Percentiles rank a stretch among this genome's conserved stretches.
These are phyloP conservation scores for Dianthus caryophyllus DNA, from an alignment of 148 eudicot species.

Conservation along the genomic window DNA sequence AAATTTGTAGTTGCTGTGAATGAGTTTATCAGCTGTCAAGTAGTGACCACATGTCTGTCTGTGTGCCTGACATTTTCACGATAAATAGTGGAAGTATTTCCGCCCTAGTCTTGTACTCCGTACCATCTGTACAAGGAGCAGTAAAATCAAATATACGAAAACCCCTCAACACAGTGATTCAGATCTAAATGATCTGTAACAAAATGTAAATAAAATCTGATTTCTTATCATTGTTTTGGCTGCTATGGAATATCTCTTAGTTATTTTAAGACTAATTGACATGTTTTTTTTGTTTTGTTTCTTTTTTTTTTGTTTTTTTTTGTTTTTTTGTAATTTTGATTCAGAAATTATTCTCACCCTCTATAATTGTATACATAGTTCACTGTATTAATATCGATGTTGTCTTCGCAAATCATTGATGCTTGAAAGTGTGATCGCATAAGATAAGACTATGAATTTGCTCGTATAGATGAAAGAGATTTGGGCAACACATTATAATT, in stretches of 20 bases:
- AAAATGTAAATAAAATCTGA: not conserved
- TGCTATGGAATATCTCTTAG: conserved; percentile 8
- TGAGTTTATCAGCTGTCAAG: not conserved
- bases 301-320: no score
- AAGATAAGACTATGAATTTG: not conserved
- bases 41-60: not conserved
- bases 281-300: no score
- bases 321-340: not conserved
- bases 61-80: not conserved
- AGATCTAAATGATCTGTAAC: not conserved
- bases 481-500: no score
- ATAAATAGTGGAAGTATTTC: not conserved
- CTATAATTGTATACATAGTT: not conserved
- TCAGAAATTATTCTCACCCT: not conserved
- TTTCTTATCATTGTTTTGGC: not conserved
- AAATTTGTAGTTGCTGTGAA: not conserved
- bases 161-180: no score
- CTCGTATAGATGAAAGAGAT: no score
- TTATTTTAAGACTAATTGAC: not conserved
- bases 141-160: no score
- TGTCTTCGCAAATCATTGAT: not conserved
- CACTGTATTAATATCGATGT: not conserved
- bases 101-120: not conserved
- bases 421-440: not conserved
- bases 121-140: not conserved